Base-by-base conservation (phyloP, 1,139 yeast genomes). In the Debaryomycetaceae sp. region DNA sequence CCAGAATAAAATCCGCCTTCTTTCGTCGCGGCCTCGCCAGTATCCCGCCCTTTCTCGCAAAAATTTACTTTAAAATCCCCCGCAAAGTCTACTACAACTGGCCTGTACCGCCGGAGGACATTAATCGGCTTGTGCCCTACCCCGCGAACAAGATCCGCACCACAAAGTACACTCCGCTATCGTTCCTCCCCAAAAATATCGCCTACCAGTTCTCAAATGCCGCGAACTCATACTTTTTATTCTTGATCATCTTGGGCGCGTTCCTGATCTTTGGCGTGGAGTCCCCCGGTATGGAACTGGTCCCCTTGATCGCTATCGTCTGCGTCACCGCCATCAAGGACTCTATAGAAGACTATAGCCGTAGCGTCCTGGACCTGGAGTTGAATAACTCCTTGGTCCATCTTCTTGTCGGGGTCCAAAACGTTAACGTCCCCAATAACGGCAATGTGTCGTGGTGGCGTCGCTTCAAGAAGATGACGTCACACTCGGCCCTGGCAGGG, bases 81-180 rank as follows among this genome's bases (percentile, higher is more conserved):
- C 43, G 71, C 28, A 46, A 48, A 26, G 46, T 64, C 12, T 64
- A 45, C 34, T 65, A 60, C 33, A 64, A 64, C 41, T 47, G 51
- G 23, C 53, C 46, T 3, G 38, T 62, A 25, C 68, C 69, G 0
- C 41, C 40, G 2, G 38, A 45, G 21, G 44, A 60, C 55, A 28
- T 30, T 5, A 30, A 36, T 27, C 38, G 29, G 27, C 43, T 59
- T 4, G 45, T 55, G 8, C 39, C 47, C 11, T 90, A 78, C 49
- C 77, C 93, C 3, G 69, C 95, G 49, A 90, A 90, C 59, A 90
- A 90, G 54, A 85, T 90, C 44, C 77, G 96, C 59, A 87, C 98
- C 2, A 86, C 98, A 4, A 87, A 86, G 55, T 90, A 90, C 53
- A 87, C 97, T 7, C 95, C 96, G 4, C 49, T 90, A 29, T 62